Evolutionary conservation across 2,329 filamentous ascomycete genomes (phyloP), one percentile per base, ranked within the genome.

Genomic region (Fusarium hostae): DNA sequence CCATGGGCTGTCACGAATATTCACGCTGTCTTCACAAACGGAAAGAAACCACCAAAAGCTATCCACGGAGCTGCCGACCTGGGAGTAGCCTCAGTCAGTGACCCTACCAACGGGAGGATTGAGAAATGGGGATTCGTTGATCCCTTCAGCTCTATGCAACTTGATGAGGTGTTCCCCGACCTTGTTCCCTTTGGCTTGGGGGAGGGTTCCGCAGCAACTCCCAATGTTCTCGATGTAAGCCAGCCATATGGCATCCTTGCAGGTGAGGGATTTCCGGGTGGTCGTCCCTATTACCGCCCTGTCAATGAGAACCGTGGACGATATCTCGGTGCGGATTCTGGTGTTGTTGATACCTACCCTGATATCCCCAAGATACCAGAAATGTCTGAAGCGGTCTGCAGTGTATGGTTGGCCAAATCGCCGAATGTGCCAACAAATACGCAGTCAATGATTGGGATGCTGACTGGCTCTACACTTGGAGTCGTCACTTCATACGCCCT

Each of bases 151-250:
- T 92, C 94, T 71, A 86, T 90, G 40, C 94, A 97, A 77, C 92
- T 97, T 71, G 87, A 92, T 7, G 94, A 97, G 71, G 85, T 92
- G 37, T 91, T 91, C 73, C 90, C 93, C 6, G 90, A 91, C 10
- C 87, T 95, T 64, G 84, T 90, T 22, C 90, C 91, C 37, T 97
- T 92, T 81, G 95, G 95, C 6, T 80, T 95, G 54, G 94, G 93
- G 7, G 85, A 93, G 35, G 94, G 94, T 9, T 91, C 94, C 56
- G 90, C 94, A 13, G 94, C 92, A 20, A 84, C 91, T 28, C 93
- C 93, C 3, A 98, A 98, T 76, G 88, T 92, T 39, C 95, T 98
- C 92, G 95, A 97, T 78, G 89, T 97, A 39, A 97, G 94, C 77
- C 93, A 95, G 75, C 88, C 89, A 12, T 95, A 93, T 78, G 95